These are phyloP conservation scores for Lactifluus rugatus DNA, from an alignment of 768 basidiomycete genomes.

Conservation along the genomic window DNA sequence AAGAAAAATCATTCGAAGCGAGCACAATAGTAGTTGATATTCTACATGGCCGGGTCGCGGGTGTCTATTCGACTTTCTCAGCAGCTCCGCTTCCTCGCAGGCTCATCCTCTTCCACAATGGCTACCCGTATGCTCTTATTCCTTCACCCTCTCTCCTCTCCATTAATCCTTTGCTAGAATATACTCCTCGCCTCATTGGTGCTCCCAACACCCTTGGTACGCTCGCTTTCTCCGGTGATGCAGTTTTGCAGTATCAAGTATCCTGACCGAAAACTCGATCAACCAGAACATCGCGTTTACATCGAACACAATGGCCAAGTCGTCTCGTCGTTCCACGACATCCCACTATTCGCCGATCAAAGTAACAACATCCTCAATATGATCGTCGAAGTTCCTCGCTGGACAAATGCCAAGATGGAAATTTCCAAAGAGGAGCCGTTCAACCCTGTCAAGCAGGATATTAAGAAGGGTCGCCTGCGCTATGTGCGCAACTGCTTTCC, in stretches of 20 bases:
- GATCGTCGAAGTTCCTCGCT: constrained; percentile 96
- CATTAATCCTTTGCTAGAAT: constrained; percentile 35
- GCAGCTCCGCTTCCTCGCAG: constrained; percentile 44
- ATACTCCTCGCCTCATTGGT: constrained; percentile 68
- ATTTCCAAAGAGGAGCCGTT: constrained; percentile 97
- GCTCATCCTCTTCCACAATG: constrained; percentile 41
- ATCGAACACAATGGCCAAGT: constrained; percentile 84
- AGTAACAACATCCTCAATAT: constrained; percentile 96
- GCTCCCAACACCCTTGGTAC: constrained; percentile 90
- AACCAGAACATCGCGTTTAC: constrained; percentile 85
- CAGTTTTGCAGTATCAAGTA: neutral
- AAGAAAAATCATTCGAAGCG: neutral
- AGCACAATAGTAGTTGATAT: neutral
- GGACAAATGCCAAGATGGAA: constrained; percentile 99
- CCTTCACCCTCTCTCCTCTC: constrained; percentile 14
- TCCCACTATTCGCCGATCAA: constrained; percentile 96
- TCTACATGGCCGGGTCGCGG: constrained; percentile 5
- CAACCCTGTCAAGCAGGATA: constrained; percentile 99
- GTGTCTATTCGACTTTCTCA: constrained; percentile 44
- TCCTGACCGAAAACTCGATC: neutral
- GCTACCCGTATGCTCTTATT: constrained; percentile 38
- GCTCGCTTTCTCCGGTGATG: constrained; percentile 7
- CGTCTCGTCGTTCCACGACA: constrained; percentile 87
- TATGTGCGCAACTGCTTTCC: constrained; percentile 99
- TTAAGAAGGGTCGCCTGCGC: constrained; percentile 92